phyloP scores from a whole-genome alignment of 352 stramenopile genomes.

The Pythium guiyangense region DNA sequence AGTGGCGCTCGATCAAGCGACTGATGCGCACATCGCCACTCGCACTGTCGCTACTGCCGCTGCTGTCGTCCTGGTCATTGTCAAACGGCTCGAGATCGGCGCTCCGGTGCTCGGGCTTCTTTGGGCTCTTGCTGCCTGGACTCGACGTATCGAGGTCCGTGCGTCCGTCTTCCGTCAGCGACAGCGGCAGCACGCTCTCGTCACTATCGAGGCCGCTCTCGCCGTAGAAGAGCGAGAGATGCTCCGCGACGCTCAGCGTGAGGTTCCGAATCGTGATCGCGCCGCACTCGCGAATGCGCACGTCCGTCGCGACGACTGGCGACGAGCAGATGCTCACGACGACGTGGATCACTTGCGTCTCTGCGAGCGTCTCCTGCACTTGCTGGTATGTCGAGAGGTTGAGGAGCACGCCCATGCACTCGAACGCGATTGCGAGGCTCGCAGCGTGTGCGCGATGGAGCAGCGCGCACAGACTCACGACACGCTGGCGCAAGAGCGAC shows the following conservation, averaged over 20 bases:
- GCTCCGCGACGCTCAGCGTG: constrained; percentile 56
- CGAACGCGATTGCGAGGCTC: constrained; percentile 30
- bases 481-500: constrained; percentile 35
- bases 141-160: constrained; percentile 1
- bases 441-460: constrained; percentile 36
- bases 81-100: constrained; percentile 4
- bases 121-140: neutral
- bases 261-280: constrained; percentile 63
- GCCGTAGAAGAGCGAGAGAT: constrained; percentile 51
- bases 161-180: neutral
- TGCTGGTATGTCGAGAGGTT: constrained; percentile 66
- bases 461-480: constrained; percentile 52
- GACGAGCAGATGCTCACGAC: constrained; percentile 53
- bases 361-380: constrained; percentile 43
- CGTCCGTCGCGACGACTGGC: constrained; percentile 5
- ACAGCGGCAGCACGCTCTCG: neutral
- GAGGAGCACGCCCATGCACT: constrained; percentile 46
- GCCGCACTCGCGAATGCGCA: constrained; percentile 46
- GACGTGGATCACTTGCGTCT: constrained; percentile 63
- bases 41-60: neutral
- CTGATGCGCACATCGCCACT: constrained; percentile 16
- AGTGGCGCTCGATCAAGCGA: constrained; percentile 43
- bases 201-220: constrained; percentile 17
- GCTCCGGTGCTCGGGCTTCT: neutral
- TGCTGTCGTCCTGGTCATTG: neutral